phyloP scores from a whole-genome alignment of 345 rosid genomes.

The Corymbia maculata region DNA sequence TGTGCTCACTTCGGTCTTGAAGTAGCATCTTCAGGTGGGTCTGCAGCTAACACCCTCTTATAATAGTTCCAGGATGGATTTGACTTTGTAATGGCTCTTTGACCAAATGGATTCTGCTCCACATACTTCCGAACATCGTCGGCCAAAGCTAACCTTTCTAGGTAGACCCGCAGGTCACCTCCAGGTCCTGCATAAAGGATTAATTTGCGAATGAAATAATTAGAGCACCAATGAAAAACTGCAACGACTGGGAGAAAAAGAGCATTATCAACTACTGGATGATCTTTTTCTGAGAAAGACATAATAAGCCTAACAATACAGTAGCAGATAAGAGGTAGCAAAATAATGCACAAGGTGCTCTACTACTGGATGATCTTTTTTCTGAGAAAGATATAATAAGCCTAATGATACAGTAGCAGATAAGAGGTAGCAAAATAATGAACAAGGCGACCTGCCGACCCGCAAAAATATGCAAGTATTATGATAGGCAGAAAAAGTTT shows the following conservation, averaged over 20 bases:
- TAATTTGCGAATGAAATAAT: background rate
- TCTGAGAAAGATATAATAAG: background rate
- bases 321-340: background rate
- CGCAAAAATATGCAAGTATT: background rate
- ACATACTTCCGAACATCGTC: conserved; percentile 54
- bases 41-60: conserved; percentile 16
- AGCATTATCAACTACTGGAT: background rate
- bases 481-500: background rate
- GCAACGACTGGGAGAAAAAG: background rate
- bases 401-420: background rate
- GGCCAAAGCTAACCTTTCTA: conserved; percentile 49
- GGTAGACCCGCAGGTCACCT: conserved; percentile 67
- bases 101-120: conserved; percentile 69
- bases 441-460: background rate
- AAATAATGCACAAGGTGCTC: background rate
- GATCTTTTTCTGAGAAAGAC: background rate
- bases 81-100: conserved; percentile 48
- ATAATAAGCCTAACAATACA: no score
- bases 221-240: background rate
- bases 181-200: conserved; percentile 43
- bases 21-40: background rate
- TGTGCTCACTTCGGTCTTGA: background rate
- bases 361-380: background rate
- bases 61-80: conserved; percentile 52
- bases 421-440: background rate